Percentiles rank a stretch among this genome's conserved stretches.
Evolutionary conservation across 805 yeast genomes (phyloP).

Genomic region (Lipomyces lipofer): DNA sequence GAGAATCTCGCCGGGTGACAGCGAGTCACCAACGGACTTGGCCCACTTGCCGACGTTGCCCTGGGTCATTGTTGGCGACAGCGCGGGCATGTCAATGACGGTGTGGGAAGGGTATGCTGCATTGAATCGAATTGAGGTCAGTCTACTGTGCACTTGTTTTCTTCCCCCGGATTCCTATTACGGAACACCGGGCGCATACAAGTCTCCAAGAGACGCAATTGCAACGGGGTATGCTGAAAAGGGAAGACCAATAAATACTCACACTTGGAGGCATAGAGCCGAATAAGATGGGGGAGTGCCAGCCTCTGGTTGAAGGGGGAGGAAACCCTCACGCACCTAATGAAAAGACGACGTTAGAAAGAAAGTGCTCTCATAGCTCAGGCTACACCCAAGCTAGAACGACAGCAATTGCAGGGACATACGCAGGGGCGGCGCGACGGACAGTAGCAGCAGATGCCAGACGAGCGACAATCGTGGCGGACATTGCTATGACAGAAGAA

Average conservation of each 20-base stretch:
- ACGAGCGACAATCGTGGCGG: slow-evolving; percentile 27
- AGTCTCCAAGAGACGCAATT: not conserved
- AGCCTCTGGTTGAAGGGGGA: slow-evolving; percentile 27
- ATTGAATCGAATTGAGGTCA: not conserved
- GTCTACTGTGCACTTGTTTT: not conserved
- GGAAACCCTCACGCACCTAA: slow-evolving; percentile 15
- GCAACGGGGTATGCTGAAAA: not conserved
- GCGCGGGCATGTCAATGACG: slow-evolving; percentile 95
- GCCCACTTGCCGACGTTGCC: slow-evolving; percentile 91
- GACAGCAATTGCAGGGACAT: slow-evolving; percentile 6
- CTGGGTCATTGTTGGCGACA: slow-evolving; percentile 99
- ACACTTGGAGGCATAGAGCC: slow-evolving; percentile 44
- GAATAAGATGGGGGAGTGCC: slow-evolving; percentile 34
- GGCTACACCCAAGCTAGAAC: not conserved
- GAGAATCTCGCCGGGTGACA: slow-evolving; percentile 87
- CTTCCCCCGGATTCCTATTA: too few relatives aligned
- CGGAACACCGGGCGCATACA: not conserved
- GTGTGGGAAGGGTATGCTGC: slow-evolving; percentile 73
- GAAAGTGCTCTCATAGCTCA: not conserved
- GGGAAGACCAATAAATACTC: slow-evolving; percentile 17
- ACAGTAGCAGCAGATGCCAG: slow-evolving; percentile 27
- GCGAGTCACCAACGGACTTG: slow-evolving; percentile 83
- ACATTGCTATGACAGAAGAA: slow-evolving; percentile 7
- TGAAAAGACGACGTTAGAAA: not conserved
- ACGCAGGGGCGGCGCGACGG: slow-evolving; percentile 20